Evolutionary conservation across 1,284 basidiomycete genomes (phyloP).

Genomic region (Austroboletus olivaceoglutinosus): DNA sequence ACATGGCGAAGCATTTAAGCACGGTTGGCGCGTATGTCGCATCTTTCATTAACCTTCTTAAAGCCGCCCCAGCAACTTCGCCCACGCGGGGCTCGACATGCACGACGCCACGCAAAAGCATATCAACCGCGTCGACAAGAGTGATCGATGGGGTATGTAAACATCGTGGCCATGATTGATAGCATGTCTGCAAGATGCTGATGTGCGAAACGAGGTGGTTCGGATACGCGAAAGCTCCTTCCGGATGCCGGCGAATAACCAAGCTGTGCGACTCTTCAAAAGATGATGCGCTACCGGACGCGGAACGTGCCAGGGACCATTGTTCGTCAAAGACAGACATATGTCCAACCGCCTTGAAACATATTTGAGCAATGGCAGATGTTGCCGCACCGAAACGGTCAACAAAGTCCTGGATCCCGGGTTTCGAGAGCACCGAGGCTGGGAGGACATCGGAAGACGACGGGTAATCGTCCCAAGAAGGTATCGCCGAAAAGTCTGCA

Average conservation of each 20-base stretch:
- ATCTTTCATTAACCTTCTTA: conserved; percentile 75
- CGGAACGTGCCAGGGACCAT: conserved; percentile 56
- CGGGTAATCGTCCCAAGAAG: conserved; percentile 66
- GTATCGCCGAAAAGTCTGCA: conserved; percentile 64
- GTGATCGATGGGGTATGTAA: conserved; percentile 52
- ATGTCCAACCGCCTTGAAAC: conserved; percentile 66
- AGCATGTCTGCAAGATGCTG: conserved; percentile 73
- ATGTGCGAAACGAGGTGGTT: conserved; percentile 63
- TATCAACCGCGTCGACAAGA: conserved; percentile 68
- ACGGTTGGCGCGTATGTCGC: conserved; percentile 58
- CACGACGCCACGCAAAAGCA: conserved; percentile 78
- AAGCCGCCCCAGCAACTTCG: conserved; percentile 65
- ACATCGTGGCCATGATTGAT: conserved; percentile 85
- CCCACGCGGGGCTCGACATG: conserved; percentile 80
- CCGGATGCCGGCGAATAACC: conserved; percentile 65
- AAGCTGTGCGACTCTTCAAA: conserved; percentile 70
- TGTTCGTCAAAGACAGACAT: conserved; percentile 87
- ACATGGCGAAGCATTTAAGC: conserved; percentile 68
- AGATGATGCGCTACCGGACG: conserved; percentile 42
- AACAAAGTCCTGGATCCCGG: conserved; percentile 76
- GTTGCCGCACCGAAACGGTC: conserved; percentile 65
- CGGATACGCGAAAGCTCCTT: conserved; percentile 73
- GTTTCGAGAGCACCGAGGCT: conserved; percentile 52
- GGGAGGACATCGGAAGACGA: conserved; percentile 65
- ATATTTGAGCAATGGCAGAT: conserved; percentile 60